Evolutionary conservation across 495 filamentous ascomycete genomes (phyloP).

Genomic region (Aspergillus campestris): DNA sequence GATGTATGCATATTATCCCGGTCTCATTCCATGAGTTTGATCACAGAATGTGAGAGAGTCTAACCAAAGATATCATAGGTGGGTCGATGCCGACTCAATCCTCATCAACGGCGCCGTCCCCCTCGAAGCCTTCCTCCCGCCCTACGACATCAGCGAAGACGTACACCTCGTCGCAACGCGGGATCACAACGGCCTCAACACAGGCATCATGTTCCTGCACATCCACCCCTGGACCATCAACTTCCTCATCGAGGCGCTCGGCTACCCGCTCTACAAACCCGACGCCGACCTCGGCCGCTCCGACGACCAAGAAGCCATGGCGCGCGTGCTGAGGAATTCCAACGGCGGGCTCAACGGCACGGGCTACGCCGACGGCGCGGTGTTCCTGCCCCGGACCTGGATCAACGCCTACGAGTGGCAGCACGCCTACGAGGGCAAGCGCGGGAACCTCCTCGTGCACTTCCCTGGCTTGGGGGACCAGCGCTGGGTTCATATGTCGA

Average conservation of each 20-base stretch:
- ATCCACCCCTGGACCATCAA: slow-evolving; percentile 33
- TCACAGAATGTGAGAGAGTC: too few relatives aligned
- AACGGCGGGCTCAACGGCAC: slow-evolving; percentile 9
- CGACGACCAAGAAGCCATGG: slow-evolving; percentile 28
- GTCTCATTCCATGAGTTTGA: too few relatives aligned
- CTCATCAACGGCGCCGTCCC: slow-evolving; percentile 35
- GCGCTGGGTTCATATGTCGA: slow-evolving; percentile 11
- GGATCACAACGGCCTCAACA: slow-evolving; percentile 26
- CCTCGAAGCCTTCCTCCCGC: slow-evolving; percentile 37
- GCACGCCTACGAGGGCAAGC: slow-evolving; percentile 22
- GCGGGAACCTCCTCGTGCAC: slow-evolving; percentile 28
- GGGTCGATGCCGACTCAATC: slow-evolving; percentile 35
- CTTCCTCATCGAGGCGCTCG: slow-evolving; percentile 26
- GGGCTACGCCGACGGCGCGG: slow-evolving; percentile 16
- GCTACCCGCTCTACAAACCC: slow-evolving; percentile 21
- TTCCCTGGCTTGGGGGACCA: slow-evolving; percentile 16
- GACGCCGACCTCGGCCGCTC: slow-evolving; percentile 18
- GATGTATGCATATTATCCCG: too few relatives aligned
- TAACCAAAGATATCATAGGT: slow-evolving; percentile 23
- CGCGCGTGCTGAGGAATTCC: slow-evolving; percentile 18
- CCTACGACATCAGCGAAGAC: slow-evolving; percentile 22
- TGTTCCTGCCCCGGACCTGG: slow-evolving; percentile 32
- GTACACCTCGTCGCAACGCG: slow-evolving; percentile 32
- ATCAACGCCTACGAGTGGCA: slow-evolving; percentile 28
- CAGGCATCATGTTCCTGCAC: slow-evolving; percentile 27